These are phyloP conservation scores for Didymosphaeria variabile DNA, from an alignment of 2,329 filamentous ascomycete genomes.

Conservation along the genomic window DNA sequence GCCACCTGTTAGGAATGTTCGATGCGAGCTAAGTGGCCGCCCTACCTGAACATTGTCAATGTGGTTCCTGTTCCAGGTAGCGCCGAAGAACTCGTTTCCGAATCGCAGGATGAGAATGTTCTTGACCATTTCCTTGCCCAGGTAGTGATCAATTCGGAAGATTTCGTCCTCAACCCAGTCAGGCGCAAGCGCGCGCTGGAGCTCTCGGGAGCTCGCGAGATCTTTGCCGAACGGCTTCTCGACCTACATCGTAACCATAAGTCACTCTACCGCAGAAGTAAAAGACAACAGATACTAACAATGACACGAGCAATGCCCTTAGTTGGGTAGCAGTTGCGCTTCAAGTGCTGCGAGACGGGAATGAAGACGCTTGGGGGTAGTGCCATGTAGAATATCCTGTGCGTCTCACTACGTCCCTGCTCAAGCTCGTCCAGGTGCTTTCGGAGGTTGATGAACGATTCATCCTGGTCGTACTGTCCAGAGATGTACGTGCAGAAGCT, in stretches of 20 bases:
- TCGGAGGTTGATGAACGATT: conserved; percentile 86
- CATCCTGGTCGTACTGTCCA: conserved; percentile 98
- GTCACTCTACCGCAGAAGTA: not conserved
- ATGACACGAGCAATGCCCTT: conserved; percentile 93
- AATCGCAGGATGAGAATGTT: conserved; percentile 98
- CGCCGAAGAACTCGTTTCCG: conserved; percentile 97
- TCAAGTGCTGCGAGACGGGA: conserved; percentile 94
- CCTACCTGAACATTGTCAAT: conserved; percentile 93
- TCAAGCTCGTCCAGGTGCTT: conserved; percentile 88
- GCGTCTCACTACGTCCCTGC: conserved; percentile 79
- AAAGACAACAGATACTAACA: conserved; percentile 61
- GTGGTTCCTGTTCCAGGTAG: conserved; percentile 98
- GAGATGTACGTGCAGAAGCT: conserved; percentile 89
- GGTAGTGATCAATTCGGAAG: conserved; percentile 98
- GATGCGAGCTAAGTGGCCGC: not conserved
- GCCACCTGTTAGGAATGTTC: conserved; percentile 23
- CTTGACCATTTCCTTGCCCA: conserved; percentile 99
- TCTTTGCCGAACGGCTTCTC: conserved; percentile 99
- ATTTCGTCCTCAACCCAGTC: conserved; percentile 99
- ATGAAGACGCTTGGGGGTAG: conserved; percentile 98
- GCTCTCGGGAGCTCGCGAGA: conserved; percentile 88
- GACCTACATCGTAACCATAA: conserved; percentile 65
- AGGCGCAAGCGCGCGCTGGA: conserved; percentile 92
- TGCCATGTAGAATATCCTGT: conserved; percentile 99
- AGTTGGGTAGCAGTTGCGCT: conserved; percentile 94